phyloP scores from a whole-genome alignment of 2,329 filamentous ascomycete species.

The Fusarium devonianum region DNA sequence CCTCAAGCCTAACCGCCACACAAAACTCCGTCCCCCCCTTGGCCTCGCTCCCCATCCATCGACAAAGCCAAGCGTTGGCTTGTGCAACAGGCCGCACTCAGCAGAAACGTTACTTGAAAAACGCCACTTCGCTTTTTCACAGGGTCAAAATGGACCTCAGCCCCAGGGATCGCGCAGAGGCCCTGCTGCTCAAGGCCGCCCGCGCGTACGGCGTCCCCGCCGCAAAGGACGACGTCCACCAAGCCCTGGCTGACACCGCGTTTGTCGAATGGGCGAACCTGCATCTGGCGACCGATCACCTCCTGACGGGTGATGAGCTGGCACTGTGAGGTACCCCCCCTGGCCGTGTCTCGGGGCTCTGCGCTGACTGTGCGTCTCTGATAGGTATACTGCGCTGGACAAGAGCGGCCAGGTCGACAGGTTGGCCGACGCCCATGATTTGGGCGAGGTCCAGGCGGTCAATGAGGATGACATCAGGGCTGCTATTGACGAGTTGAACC shows the following conservation, averaged over 20 bases:
- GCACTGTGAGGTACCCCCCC: slow-evolving; percentile 54
- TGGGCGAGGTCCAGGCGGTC: slow-evolving; percentile 58
- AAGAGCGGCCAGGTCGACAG: slow-evolving; percentile 56
- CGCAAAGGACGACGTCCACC: slow-evolving; percentile 49
- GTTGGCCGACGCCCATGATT: slow-evolving; percentile 54
- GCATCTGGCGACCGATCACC: slow-evolving; percentile 58
- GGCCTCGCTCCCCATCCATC: background rate
- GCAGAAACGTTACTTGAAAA: slow-evolving; percentile 28
- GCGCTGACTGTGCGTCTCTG: slow-evolving; percentile 25
- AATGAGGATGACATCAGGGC: slow-evolving; percentile 65
- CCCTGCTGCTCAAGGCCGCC: slow-evolving; percentile 45
- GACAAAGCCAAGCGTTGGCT: slow-evolving; percentile 10
- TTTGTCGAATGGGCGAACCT: slow-evolving; percentile 58
- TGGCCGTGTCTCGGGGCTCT: slow-evolving; percentile 13
- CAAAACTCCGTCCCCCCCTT: background rate
- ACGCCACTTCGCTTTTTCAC: slow-evolving; percentile 47
- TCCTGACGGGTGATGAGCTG: slow-evolving; percentile 63
- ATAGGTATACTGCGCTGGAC: slow-evolving; percentile 59
- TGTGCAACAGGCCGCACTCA: slow-evolving; percentile 32
- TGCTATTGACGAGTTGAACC: slow-evolving; percentile 69
- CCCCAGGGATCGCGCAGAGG: slow-evolving; percentile 43
- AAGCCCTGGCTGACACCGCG: slow-evolving; percentile 47
- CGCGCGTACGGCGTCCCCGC: slow-evolving; percentile 44
- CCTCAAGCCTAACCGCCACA: background rate
- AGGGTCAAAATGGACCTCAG: slow-evolving; percentile 42